These are phyloP conservation scores for Dactylellina haptotyla DNA, from an alignment of 2,329 filamentous ascomycete species.

Conservation along the genomic window DNA sequence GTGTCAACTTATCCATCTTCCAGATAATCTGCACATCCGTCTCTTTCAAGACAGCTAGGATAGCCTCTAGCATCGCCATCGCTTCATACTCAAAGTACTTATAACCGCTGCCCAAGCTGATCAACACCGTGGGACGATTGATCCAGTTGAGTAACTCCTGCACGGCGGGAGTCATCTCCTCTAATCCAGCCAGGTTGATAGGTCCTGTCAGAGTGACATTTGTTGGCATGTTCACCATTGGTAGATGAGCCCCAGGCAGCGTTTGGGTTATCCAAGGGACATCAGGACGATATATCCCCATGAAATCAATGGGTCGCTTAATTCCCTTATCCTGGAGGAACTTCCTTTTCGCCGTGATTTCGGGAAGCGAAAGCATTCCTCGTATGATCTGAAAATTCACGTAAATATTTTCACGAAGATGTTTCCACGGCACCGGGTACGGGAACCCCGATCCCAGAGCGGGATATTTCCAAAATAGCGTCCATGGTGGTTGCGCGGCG, in stretches of 20 bases:
- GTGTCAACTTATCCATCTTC: slow-evolving; percentile 56
- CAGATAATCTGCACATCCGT: slow-evolving; percentile 60
- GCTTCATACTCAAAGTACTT: slow-evolving; percentile 56
- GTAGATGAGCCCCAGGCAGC: slow-evolving; percentile 57
- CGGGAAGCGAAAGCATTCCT: slow-evolving; percentile 23
- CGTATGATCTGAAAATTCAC: slow-evolving; percentile 29
- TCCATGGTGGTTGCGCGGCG: slow-evolving; percentile 39
- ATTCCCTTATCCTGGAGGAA: slow-evolving; percentile 56
- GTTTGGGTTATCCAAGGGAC: slow-evolving; percentile 58
- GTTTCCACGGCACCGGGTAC: slow-evolving; percentile 56
- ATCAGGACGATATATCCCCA: slow-evolving; percentile 51
- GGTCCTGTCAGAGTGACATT: slow-evolving; percentile 57
- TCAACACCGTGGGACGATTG: slow-evolving; percentile 56
- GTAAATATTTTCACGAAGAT: slow-evolving; percentile 55
- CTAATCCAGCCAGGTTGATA: slow-evolving; percentile 40
- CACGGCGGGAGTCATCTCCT: slow-evolving; percentile 51
- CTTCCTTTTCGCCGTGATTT: slow-evolving; percentile 6
- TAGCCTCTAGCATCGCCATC: slow-evolving; percentile 57
- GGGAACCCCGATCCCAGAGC: slow-evolving; percentile 54
- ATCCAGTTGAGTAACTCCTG: slow-evolving; percentile 58
- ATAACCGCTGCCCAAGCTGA: slow-evolving; percentile 58
- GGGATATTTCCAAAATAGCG: slow-evolving; percentile 57
- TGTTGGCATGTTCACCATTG: slow-evolving; percentile 55
- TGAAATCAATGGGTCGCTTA: slow-evolving; percentile 55
- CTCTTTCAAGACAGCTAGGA: slow-evolving; percentile 55